Percentiles rank a stretch among this genome's conserved stretches.
Evolutionary conservation across 192 early-diverging fungal genomes (phyloP).

Genomic region (Podila verticillata): DNA sequence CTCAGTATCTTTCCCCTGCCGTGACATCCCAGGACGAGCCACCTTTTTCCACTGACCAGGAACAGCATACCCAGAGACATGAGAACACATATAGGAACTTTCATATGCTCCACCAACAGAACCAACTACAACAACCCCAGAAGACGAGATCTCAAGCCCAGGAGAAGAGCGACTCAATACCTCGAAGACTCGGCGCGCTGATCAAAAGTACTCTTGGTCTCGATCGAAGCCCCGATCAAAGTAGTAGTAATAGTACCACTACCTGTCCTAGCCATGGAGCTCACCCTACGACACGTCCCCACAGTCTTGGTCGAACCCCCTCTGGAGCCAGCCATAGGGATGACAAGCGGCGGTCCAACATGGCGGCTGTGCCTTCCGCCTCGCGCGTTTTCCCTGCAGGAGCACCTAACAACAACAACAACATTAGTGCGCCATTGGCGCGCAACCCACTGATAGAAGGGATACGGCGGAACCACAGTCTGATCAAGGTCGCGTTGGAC

Average conservation of each 20-base stretch:
- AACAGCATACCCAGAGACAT: neutral
- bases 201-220: neutral
- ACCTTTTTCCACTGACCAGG: neutral
- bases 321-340: too few relatives aligned
- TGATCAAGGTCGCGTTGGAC: conserved; percentile 46
- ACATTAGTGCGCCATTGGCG: neutral
- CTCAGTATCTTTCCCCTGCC: neutral
- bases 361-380: too few relatives aligned
- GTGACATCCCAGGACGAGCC: neutral
- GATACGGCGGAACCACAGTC: conserved; percentile 37
- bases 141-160: neutral
- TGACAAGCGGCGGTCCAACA: too few relatives aligned
- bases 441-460: conserved; percentile 37
- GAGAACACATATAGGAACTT: conserved; percentile 34
- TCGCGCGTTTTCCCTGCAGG: too few relatives aligned
- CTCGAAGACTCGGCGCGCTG: neutral
- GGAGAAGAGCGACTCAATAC: neutral
- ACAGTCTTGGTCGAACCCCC: too few relatives aligned
- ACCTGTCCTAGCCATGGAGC: too few relatives aligned
- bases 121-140: conserved; percentile 1
- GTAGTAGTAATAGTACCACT: too few relatives aligned
- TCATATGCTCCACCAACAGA: conserved; percentile 16
- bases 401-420: too few relatives aligned
- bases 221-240: too few relatives aligned
- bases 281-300: too few relatives aligned